These are phyloP conservation scores for Colletotrichum lentis DNA, from an alignment of 2,329 filamentous ascomycete species.

Conservation along the genomic window DNA sequence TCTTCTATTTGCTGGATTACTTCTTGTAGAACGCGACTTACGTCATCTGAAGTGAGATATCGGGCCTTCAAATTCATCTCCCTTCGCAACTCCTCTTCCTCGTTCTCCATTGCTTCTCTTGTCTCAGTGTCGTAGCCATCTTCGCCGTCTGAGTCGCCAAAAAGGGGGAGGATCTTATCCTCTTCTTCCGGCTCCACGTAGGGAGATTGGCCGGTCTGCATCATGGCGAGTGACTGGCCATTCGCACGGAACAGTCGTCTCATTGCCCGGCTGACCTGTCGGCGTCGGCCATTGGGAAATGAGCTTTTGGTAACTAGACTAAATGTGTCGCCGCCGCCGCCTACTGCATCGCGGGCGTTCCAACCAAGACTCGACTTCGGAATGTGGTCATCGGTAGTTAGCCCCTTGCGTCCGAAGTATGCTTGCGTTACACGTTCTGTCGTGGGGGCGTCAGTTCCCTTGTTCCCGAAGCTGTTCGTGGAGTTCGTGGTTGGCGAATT, in stretches of 20 bases:
- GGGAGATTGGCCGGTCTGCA: conserved; percentile 37
- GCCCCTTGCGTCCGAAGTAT: conserved; percentile 49
- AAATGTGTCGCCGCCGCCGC: background rate
- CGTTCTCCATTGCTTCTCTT: conserved; percentile 68
- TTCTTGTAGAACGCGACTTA: conserved; percentile 62
- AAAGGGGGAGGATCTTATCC: conserved; percentile 46
- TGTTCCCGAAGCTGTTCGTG: background rate
- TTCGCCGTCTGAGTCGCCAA: conserved; percentile 47
- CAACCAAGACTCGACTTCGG: conserved; percentile 19
- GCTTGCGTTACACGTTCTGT: conserved; percentile 42
- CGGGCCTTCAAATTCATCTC: conserved; percentile 39
- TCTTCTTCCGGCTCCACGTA: conserved; percentile 64
- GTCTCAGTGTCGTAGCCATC: conserved; percentile 67
- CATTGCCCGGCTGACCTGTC: conserved; percentile 54
- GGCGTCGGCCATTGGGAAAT: conserved; percentile 54
- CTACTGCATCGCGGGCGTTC: conserved; percentile 25
- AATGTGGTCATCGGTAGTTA: conserved; percentile 39
- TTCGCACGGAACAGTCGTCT: conserved; percentile 50
- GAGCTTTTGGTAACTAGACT: background rate
- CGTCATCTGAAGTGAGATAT: conserved; percentile 54
- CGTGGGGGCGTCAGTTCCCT: too few species aligned
- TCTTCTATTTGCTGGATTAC: conserved; percentile 59
- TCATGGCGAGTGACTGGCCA: conserved; percentile 18
- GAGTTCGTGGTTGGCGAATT: background rate
- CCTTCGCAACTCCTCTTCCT: conserved; percentile 50